Evolutionary conservation across 345 rosid genomes (phyloP), one percentile per base, ranked within the genome.

Genomic region (Jatropha curcas): DNA sequence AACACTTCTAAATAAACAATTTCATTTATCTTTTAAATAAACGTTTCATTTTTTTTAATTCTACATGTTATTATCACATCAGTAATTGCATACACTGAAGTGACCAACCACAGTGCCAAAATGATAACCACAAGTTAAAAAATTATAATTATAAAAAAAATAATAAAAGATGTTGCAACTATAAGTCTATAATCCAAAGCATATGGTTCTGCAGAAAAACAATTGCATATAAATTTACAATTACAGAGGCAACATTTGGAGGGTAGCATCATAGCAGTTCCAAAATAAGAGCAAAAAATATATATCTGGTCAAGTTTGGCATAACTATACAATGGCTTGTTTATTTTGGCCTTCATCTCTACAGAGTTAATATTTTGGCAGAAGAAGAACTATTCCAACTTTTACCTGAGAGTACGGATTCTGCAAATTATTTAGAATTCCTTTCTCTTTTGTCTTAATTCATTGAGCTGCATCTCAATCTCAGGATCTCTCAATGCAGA

Each of bases 391-490:
- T 7, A 4, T 14, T 60, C 50, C 48, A 68, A 52, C 19, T 24
- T 7, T 19, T 57, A 65, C 51, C 41, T 28, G 16, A 22, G 37
- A 7, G 50, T 61, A 67, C 28, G 53, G 31, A 43, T 60, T 41
- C 2, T 7, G n/a, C n/a, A n/a, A 19, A 63, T 10, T 10, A 3
- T 52, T 63, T 65, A 79, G 52, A 65, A 64, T 1, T 79, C 78
- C 64, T 71, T 71, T 25, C 79, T 71, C 71, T 55, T 76, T 51
- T 72, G 89, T 72, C 92, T 84, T 77, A 89, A 60, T 66, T 91
- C 90, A 30, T 87, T 87, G 39, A 91, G 87, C 79, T 91, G 92
- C 75, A 74, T 87, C 84, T 88, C 93, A 3, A 88, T 80, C 62
- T 87, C 90, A 4, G 88, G 46, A 74, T 89, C 93, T 60, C 78